Evolutionary conservation across 352 stramenopile genomes (phyloP), one percentile per base, ranked within the genome.

Genomic region (Globisporangium canariense): DNA sequence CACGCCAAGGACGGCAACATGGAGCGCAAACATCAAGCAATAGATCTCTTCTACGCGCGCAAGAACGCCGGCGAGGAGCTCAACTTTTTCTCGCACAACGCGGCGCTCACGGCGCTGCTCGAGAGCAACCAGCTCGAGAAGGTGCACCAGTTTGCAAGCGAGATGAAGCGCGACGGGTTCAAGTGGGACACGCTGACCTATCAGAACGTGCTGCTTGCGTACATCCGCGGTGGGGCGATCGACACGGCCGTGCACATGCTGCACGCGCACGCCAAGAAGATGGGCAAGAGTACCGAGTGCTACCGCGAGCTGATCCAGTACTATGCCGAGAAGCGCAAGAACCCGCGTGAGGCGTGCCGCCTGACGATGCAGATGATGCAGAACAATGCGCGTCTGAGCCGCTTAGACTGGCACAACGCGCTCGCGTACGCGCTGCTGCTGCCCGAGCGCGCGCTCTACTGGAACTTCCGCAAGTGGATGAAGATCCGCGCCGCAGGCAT

Each of bases 401-500:
- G 79, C 22, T 70, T 84, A 22, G 86, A 95, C 67, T 95, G 86
- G 86, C 71, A 84, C 67, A 89, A 89, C 52, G 86, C 86, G 36
- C 74, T 94, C 18, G 72, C 67, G 0, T 66, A 78, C 49, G 69
- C 86, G 55, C 70, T 94, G 58, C 68, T 86, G 62, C 68, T 91
- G 41, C 74, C 71, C 14, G 84, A 94, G 64, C 78, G 76, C 46
- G 76, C 81, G 56, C 65, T 84, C 8, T 94, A 94, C 70, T 94
- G 86, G 86, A 91, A 90, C 67, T 94, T 94, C 68, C 86, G 86
- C 70, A 91, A 92, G 69, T 92, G 84, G 82, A 89, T 94, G 79
- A 79, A 85, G 58, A 77, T 90, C 32, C 84, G 86, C 61, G 86
- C 80, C 3, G 74, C 73, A 10, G 67, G 58, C 41, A 78, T 91